Conservation (phyloP, 345 rosid genomes). For the Reutealis trisperma region DNA sequence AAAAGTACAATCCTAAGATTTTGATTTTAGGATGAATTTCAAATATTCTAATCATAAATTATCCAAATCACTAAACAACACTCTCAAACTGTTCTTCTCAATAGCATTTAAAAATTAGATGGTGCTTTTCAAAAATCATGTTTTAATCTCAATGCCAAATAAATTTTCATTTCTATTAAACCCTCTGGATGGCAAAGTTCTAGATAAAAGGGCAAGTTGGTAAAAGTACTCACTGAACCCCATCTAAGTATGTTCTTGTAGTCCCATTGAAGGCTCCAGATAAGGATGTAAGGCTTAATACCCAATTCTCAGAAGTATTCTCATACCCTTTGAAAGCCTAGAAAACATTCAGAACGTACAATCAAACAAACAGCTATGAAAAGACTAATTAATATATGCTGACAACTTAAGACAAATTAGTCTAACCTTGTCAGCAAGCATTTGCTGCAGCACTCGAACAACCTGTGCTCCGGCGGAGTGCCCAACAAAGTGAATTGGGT, state of each 20-base stretch:
- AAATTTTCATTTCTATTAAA: no score
- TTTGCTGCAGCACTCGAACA: slow-evolving; percentile 96
- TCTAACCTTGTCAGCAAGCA: slow-evolving; percentile 90
- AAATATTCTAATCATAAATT: no score
- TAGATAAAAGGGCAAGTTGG: slow-evolving; percentile 2
- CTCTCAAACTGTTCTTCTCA: no score
- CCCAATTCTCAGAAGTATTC: slow-evolving; percentile 86
- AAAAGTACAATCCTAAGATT: no score
- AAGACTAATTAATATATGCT: background rate
- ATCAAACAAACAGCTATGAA: background rate
- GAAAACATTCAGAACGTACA: slow-evolving; percentile 20
- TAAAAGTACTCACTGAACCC: slow-evolving; percentile 70
- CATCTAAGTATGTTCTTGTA: slow-evolving; percentile 88
- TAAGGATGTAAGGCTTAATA: slow-evolving; percentile 83
- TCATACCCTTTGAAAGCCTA: slow-evolving; percentile 82
- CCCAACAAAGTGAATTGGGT: slow-evolving; percentile 95
- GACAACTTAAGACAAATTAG: slow-evolving; percentile 6
- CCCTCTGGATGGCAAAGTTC: background rate
- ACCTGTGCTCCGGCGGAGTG: slow-evolving; percentile 99
- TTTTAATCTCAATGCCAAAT: no score
- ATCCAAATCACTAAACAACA: no score
- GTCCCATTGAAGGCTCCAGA: slow-evolving; percentile 98
- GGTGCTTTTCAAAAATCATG: no score
- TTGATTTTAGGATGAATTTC: no score
- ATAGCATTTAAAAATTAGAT: no score